Evolutionary conservation across 805 yeast genomes (phyloP).

Genomic region (Yarrowia sp.): DNA sequence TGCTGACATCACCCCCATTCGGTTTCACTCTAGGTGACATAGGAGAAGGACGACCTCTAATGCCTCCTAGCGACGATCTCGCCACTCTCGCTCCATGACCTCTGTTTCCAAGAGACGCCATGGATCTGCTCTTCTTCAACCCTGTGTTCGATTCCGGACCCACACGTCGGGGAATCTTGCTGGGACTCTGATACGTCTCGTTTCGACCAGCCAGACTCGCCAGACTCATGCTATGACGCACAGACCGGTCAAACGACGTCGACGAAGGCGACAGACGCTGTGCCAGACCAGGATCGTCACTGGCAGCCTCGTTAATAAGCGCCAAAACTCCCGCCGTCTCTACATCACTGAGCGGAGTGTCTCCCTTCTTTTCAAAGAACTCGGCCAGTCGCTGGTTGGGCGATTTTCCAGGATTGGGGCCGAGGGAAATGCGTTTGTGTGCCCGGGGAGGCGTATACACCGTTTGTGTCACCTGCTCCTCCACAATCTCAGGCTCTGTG

Average conservation of each 20-base stretch:
- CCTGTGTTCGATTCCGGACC: background rate
- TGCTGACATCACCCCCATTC: too few relatives aligned
- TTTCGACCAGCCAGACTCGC: conserved; percentile 19
- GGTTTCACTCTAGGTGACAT: background rate
- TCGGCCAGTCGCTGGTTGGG: conserved; percentile 69
- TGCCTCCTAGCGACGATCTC: conserved; percentile 18
- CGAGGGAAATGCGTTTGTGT: conserved; percentile 10
- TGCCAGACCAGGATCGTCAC: conserved; percentile 14
- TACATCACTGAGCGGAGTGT: conserved; percentile 68
- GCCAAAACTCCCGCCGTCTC: conserved; percentile 71
- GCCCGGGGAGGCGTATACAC: background rate
- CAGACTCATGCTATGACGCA: conserved; percentile 31
- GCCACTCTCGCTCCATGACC: background rate
- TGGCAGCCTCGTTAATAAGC: conserved; percentile 26
- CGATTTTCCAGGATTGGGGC: conserved; percentile 42
- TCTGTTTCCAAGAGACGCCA: conserved; percentile 1
- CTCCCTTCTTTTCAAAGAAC: conserved; percentile 77
- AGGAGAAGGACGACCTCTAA: conserved; percentile 26
- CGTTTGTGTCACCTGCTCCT: background rate
- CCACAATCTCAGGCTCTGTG: background rate
- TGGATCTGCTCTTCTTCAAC: conserved; percentile 12
- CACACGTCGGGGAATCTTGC: conserved; percentile 16
- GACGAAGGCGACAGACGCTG: conserved; percentile 1
- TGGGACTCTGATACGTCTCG: conserved; percentile 1
- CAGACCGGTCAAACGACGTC: background rate